These are phyloP conservation scores for Fusarium sp. DNA, from an alignment of 2,329 filamentous ascomycete genomes.

Conservation along the genomic window DNA sequence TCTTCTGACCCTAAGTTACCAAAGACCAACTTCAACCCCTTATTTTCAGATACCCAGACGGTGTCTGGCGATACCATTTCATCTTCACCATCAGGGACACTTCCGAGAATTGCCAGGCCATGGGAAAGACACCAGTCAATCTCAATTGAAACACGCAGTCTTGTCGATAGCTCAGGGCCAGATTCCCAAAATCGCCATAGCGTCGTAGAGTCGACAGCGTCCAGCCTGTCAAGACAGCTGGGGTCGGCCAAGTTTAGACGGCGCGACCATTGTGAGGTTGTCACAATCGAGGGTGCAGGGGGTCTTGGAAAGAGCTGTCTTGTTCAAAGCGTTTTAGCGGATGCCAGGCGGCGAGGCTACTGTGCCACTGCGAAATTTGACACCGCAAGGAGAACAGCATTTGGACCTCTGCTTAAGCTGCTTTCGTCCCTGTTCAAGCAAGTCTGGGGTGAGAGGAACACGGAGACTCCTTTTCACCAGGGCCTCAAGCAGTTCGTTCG, in stretches of 20 bases:
- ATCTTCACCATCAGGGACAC: constrained; percentile 54
- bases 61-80: constrained; percentile 58
- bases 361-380: constrained; percentile 75
- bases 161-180: constrained; percentile 54
- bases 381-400: constrained; percentile 66
- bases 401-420: constrained; percentile 71
- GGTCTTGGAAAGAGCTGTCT: constrained; percentile 73
- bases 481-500: constrained; percentile 68
- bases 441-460: constrained; percentile 72
- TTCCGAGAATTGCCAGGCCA: constrained; percentile 52
- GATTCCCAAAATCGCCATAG: constrained; percentile 55
- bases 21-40: constrained; percentile 52
- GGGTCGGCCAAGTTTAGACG: constrained; percentile 67
- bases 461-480: constrained; percentile 70
- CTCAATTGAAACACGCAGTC: constrained; percentile 58
- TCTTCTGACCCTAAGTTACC: constrained; percentile 53
- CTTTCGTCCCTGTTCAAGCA: constrained; percentile 73
- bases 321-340: constrained; percentile 69
- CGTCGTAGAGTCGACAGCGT: constrained; percentile 56
- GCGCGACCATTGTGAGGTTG: constrained; percentile 70
- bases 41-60: constrained; percentile 53
- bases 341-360: constrained; percentile 69
- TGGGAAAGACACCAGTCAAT: constrained; percentile 65
- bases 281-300: constrained; percentile 68
- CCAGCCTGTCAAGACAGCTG: constrained; percentile 63